These are phyloP conservation scores for Lactifluus echinatus DNA, from an alignment of 768 basidiomycete genomes.

Conservation along the genomic window DNA sequence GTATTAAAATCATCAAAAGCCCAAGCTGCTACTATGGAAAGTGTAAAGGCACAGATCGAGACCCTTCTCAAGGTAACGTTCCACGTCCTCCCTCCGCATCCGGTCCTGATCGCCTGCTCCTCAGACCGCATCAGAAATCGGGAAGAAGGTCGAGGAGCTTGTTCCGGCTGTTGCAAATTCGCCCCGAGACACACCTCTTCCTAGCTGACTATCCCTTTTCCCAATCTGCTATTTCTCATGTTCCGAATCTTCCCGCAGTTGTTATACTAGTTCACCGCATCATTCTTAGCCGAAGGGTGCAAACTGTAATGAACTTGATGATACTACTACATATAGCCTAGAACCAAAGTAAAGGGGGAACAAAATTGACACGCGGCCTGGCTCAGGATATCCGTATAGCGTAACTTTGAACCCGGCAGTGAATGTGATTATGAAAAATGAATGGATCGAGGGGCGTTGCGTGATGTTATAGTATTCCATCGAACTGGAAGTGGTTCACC, in stretches of 20 bases:
- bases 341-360: not conserved
- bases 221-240: not conserved
- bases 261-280: not conserved
- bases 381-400: slow-evolving; percentile 9
- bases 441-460: not conserved
- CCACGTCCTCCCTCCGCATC: not conserved
- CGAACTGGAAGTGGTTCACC: not conserved
- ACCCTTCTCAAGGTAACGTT: slow-evolving; percentile 55
- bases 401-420: not conserved
- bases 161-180: slow-evolving; percentile 3
- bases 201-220: not conserved
- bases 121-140: slow-evolving; percentile 18
- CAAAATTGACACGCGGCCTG: not conserved
- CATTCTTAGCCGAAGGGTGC: not conserved
- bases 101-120: slow-evolving; percentile 8
- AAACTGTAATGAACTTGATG: slow-evolving; percentile 8
- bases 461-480: not conserved
- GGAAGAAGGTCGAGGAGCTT: slow-evolving; percentile 21
- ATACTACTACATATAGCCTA: slow-evolving; percentile 8
- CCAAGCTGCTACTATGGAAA: slow-evolving; percentile 67
- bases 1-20: slow-evolving; percentile 71
- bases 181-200: not conserved
- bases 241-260: not conserved
- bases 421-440: not conserved
- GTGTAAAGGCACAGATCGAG: slow-evolving; percentile 71